These are phyloP conservation scores for Chrysopogon serrulatus DNA, from an alignment of 176 grass and related monocot species.

Conservation along the genomic window DNA sequence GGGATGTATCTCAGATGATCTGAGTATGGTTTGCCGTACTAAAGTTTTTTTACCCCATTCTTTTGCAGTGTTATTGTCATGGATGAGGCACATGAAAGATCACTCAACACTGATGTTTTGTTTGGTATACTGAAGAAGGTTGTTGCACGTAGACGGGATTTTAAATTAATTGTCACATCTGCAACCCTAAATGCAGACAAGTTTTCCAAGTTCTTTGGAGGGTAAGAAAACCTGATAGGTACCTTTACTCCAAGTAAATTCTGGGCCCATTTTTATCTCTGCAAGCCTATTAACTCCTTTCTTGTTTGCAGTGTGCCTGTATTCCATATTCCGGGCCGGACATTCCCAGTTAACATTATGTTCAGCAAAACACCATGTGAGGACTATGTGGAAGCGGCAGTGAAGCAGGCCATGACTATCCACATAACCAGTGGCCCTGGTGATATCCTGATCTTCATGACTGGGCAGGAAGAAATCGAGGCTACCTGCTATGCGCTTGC, in stretches of 20 bases:
- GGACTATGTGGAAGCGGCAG: constrained; percentile 96
- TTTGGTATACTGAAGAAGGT: constrained; percentile 93
- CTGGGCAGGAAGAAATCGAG: constrained; percentile 98
- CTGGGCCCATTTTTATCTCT: not conserved
- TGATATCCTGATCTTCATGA: constrained; percentile 97
- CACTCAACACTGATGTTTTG: constrained; percentile 81
- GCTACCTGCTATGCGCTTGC: constrained; percentile 91
- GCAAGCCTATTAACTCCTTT: constrained; percentile 2
- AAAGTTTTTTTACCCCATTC: not conserved
- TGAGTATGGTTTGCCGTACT: constrained; percentile 23
- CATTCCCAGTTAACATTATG: constrained; percentile 85
- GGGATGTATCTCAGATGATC: constrained; percentile 1
- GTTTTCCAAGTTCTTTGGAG: constrained; percentile 98
- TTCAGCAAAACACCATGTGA: constrained; percentile 98
- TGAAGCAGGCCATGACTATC: constrained; percentile 95
- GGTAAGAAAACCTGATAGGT: constrained; percentile 39
- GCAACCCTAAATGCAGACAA: constrained; percentile 95
- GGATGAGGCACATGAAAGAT: constrained; percentile 99
- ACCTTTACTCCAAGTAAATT: not conserved
- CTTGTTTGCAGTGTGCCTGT: constrained; percentile 60
- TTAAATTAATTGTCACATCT: constrained; percentile 86
- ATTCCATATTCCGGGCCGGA: constrained; percentile 90
- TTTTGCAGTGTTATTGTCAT: constrained; percentile 82
- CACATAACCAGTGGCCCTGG: constrained; percentile 88
- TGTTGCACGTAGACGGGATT: constrained; percentile 66